Evolutionary conservation across 108 stramenopile genomes (phyloP).

Genomic region (Epithemia pelagica): DNA sequence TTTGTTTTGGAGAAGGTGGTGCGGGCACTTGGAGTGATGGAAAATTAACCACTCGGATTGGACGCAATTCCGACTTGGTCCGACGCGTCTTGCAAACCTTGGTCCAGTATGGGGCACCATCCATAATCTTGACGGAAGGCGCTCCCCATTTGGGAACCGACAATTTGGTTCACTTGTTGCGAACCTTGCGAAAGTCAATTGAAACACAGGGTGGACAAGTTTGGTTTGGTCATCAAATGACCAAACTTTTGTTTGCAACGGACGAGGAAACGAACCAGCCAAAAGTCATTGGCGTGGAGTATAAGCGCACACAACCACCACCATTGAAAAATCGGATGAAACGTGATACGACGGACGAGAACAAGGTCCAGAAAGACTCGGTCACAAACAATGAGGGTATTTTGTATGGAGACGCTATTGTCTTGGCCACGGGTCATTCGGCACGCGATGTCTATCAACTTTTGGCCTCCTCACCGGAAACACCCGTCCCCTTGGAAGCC

Average conservation of each 20-base stretch:
- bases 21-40: slow-evolving; percentile 97
- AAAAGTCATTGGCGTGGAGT: slow-evolving; percentile 37
- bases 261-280: slow-evolving; percentile 6
- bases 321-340: slow-evolving; percentile 23
- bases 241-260: slow-evolving; percentile 44
- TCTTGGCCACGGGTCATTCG: slow-evolving; percentile 90
- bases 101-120: slow-evolving; percentile 84
- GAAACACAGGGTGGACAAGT: slow-evolving; percentile 63
- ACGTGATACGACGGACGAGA: neutral
- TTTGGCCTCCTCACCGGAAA: slow-evolving; percentile 29
- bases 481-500: slow-evolving; percentile 68
- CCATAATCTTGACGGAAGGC: slow-evolving; percentile 81
- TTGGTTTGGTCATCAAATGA: slow-evolving; percentile 74
- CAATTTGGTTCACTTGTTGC: slow-evolving; percentile 78
- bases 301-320: slow-evolving; percentile 12
- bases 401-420: slow-evolving; percentile 61
- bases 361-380: neutral
- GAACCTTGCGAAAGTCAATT: slow-evolving; percentile 68
- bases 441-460: slow-evolving; percentile 87
- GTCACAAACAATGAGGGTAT: slow-evolving; percentile 9
- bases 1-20: slow-evolving; percentile 94
- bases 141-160: slow-evolving; percentile 94
- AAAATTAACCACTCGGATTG: slow-evolving; percentile 92
- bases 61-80: slow-evolving; percentile 73
- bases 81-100: slow-evolving; percentile 75